Evolutionary conservation across 495 filamentous ascomycete genomes (phyloP).

Genomic region (Penicillium coffeae): DNA sequence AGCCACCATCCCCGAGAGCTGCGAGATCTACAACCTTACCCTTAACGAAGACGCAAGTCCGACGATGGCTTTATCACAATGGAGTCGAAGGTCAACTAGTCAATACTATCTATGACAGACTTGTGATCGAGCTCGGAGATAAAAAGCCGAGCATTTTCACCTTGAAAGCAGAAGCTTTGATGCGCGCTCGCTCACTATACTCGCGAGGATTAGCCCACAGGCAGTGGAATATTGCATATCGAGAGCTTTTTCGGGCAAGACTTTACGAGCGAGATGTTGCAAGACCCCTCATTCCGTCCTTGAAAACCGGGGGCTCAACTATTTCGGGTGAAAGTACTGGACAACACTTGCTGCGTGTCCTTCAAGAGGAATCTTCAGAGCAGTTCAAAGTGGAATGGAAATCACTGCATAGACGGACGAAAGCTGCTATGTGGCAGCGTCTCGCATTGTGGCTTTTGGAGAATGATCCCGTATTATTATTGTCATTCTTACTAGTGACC

Average conservation of each 20-base stretch:
- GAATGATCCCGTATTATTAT: constrained; percentile 36
- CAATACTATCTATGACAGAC: too few relatives aligned
- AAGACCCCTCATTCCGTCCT: constrained; percentile 6
- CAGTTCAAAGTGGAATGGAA: constrained; percentile 46
- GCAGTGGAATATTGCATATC: constrained; percentile 26
- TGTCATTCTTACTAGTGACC: constrained; percentile 46
- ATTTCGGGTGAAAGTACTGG: too few relatives aligned
- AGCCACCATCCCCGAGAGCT: too few relatives aligned
- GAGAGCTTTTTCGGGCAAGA: constrained; percentile 27
- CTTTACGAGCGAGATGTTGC: constrained; percentile 10
- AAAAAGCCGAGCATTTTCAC: too few relatives aligned
- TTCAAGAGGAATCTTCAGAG: constrained; percentile 21
- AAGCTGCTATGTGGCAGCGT: constrained; percentile 43
- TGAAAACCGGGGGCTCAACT: too few relatives aligned
- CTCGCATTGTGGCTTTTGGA: constrained; percentile 51
- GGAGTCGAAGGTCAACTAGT: too few relatives aligned
- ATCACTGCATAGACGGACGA: constrained; percentile 17
- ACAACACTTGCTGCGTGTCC: constrained; percentile 21
- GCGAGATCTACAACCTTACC: too few relatives aligned
- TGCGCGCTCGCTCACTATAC: constrained; percentile 23
- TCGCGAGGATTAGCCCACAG: constrained; percentile 8
- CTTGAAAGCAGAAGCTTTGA: constrained; percentile 10
- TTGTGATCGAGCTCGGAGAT: too few relatives aligned
- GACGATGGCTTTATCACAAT: too few relatives aligned
- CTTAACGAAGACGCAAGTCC: too few relatives aligned